Evolutionary conservation across 768 basidiomycete genomes (phyloP).

Genomic region (Nidula microcarpa): DNA sequence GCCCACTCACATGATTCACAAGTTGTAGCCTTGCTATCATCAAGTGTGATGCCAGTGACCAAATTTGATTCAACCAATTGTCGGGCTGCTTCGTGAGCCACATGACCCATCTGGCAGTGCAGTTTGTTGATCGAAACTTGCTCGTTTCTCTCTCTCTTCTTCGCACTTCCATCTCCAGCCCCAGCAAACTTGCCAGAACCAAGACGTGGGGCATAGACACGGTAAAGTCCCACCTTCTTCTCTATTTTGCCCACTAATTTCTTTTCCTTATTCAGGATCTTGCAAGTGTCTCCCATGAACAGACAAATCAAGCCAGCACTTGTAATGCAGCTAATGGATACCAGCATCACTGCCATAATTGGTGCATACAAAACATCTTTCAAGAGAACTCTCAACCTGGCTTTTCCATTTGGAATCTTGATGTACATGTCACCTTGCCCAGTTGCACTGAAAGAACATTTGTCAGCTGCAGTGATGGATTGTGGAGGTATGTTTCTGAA

Average conservation of each 20-base stretch:
- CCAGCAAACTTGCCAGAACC: conserved; percentile 9
- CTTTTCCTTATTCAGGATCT: conserved; percentile 11
- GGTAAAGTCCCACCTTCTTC: conserved; percentile 12
- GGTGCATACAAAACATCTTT: conserved; percentile 32
- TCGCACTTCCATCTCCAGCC: conserved; percentile 3
- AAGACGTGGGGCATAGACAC: no score
- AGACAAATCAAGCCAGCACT: conserved; percentile 18
- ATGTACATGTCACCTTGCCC: conserved; percentile 24
- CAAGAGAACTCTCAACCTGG: conserved; percentile 17
- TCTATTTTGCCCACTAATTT: conserved; percentile 8
- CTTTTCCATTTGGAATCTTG: conserved; percentile 25
- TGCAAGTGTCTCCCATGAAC: conserved; percentile 24
- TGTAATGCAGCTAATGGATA: conserved; percentile 29
- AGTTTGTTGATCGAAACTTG: conserved; percentile 16
- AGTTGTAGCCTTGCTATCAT: conserved; percentile 7
- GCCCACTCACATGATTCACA: conserved; percentile 28
- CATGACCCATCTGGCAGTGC: conserved; percentile 19
- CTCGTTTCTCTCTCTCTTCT: conserved; percentile 4
- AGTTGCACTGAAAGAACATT: conserved; percentile 21
- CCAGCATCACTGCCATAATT: conserved; percentile 30
- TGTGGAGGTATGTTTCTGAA: conserved; percentile 15
- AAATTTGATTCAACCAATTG: conserved; percentile 14
- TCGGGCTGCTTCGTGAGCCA: conserved; percentile 11
- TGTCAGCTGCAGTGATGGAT: conserved; percentile 24
- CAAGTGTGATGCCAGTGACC: conserved; percentile 17